Evolutionary conservation across 805 yeast genomes (phyloP), one percentile per base, ranked within the genome.

Genomic region (Kodamaea kaohsiungensis): DNA sequence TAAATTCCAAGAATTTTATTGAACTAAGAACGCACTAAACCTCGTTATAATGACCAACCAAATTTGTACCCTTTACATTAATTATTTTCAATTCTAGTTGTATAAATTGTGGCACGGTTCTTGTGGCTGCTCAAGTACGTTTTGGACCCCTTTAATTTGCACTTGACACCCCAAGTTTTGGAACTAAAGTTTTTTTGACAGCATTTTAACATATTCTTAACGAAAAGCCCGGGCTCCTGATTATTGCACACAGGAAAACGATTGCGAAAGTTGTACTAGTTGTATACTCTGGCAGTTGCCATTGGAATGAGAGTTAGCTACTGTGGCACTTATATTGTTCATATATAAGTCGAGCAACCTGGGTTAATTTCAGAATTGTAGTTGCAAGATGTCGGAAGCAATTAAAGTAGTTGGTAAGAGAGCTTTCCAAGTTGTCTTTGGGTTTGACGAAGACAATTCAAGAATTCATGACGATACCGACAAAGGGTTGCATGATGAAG

Each of bases 381-480:
- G 6, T 22, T 22, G 25, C 5, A 19, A 40, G 7, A 40, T 40
- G 45, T 17, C 45, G 7, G 19, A 22, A 10, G 18, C 7, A 7
- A 7, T 40, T 12, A 40, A n/a, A 19, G 19, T 6, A 7, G 25
- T 40, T 40, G 45, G 45, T 6, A 40, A 40, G 25, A 7, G 25
- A 19, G 45, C 45, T n/a, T 12, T 40, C 45, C 25, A 40, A 17
- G 45, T 52, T 10, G 45, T 55, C 16, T 39, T 55, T 27, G 59
- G 56, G 15, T 42, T 45, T 16, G 57, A 53, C 40, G 56, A 55
- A 15, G 38, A 52, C 45, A 15, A 25, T 33, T 15, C 50, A 5
- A n/a, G n/a, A 22, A 54, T 51, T 46, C 33, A 45, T 5, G 13
- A 51, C 7, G 52, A 56, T 9, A 43, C 43, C 37, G 46, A 50